Base-by-base conservation (phyloP, 2,329 filamentous ascomycete species). In the Lasiodiplodia sp. region DNA sequence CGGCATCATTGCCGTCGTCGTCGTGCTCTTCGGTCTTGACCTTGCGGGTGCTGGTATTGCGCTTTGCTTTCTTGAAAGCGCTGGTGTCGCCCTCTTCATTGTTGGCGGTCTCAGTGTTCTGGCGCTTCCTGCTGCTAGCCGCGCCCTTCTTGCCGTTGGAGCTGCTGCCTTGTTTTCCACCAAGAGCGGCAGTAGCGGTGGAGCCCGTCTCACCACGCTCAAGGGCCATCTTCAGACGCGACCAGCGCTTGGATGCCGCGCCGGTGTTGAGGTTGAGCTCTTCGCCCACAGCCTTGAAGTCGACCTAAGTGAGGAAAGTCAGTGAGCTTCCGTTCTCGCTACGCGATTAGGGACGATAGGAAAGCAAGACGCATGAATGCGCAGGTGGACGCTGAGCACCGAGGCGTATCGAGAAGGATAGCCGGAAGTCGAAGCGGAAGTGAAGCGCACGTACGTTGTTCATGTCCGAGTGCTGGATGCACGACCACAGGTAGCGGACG, bases 231-330 rank as follows among this genome's bases (percentile, higher is more conserved):
- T 78, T 79, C 67, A 79, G 73, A 16, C 78, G 74, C 0, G 72
- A 73, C 49, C 75, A 79, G 16, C 77, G 77, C 73, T 79, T 79
- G 0, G 72, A 71, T 2, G 75, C 76, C 0, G 78, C 76, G 21
- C 75, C 77, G 2, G 72, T n/a, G 3, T 73, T 75, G 23, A 79
- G 72, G 6, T 72, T 47, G 2, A 80, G 71, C 0, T 69, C 73
- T 2, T 66, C 57, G 53, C 70, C 71, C 21, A 80, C 71, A 1
- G 75, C 70, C 1, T 69, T 58, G 72, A 73, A 78, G 68, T 79
- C 72, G n/a, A 79, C 73, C 78, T 79, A 21, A 56, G 28, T 28
- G 6, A 31, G 21, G 28, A 28, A 12, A 31, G 16, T 44, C 34
- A 65, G 28, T 31, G n/a, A 12, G 21, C 21, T 31, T 38, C 28